Percentiles rank a stretch among this genome's conserved stretches.
Conservation (phyloP, 495 filamentous ascomycete species). For the Aspergillus sparsus region DNA sequence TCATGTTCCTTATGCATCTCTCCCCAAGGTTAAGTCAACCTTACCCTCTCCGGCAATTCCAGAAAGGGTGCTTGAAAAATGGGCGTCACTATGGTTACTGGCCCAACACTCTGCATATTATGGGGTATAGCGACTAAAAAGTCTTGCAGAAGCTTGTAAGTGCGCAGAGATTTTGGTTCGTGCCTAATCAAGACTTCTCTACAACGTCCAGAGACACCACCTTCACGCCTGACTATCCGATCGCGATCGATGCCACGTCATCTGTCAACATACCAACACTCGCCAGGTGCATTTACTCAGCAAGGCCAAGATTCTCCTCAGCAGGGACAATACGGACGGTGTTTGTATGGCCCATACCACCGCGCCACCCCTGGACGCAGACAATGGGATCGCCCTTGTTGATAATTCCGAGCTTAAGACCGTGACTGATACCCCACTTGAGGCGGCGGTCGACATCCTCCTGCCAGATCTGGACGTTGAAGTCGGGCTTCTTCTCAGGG, state of each 20-base stretch:
- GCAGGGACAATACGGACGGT: constrained; percentile 75
- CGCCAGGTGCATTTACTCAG: constrained; percentile 35
- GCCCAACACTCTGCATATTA: constrained; percentile 9
- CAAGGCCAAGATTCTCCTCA: constrained; percentile 61
- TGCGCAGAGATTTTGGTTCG: constrained; percentile 14
- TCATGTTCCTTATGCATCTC: constrained; percentile 13
- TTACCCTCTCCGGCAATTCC: constrained; percentile 3
- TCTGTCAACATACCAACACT: constrained; percentile 17
- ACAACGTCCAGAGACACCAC: constrained; percentile 21
- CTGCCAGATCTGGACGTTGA: constrained; percentile 86
- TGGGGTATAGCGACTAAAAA: constrained; percentile 14
- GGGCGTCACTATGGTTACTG: constrained; percentile 9
- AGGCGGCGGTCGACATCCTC: constrained; percentile 96
- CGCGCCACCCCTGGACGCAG: constrained; percentile 97
- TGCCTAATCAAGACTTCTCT: constrained; percentile 21
- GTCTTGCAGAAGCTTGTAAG: constrained; percentile 20
- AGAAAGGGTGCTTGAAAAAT: constrained; percentile 6
- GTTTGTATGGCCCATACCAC: constrained; percentile 97
- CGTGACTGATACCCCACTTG: constrained; percentile 88
- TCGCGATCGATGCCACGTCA: constrained; percentile 25
- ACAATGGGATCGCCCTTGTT: constrained; percentile 81
- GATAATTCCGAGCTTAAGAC: constrained; percentile 80
- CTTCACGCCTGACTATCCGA: constrained; percentile 22
- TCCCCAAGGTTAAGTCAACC: constrained; percentile 10
- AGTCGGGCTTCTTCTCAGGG: constrained; percentile 90